A percentile compares a stretch with the other conserved stretches of the same genome.
Evolutionary conservation across 805 yeast species (phyloP).

Genomic region (Candida takata): DNA sequence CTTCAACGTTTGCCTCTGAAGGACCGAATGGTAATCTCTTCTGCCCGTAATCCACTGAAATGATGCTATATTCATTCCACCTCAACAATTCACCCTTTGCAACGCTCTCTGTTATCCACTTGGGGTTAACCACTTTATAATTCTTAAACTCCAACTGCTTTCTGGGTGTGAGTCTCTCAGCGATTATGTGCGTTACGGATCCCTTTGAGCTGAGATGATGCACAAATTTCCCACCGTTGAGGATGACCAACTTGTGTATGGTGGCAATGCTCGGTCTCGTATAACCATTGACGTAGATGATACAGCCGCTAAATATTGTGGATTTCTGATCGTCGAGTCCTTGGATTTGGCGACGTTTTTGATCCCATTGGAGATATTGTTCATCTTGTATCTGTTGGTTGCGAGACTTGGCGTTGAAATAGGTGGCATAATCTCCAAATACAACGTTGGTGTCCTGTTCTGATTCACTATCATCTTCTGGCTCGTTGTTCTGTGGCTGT

Average conservation of each 20-base stretch:
- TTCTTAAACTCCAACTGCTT: slow-evolving; percentile 59
- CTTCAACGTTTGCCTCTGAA: slow-evolving; percentile 7
- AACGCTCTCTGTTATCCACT: slow-evolving; percentile 72
- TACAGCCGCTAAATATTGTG: slow-evolving; percentile 52
- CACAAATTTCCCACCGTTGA: slow-evolving; percentile 74
- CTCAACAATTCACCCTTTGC: slow-evolving; percentile 39
- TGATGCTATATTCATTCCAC: slow-evolving; percentile 65
- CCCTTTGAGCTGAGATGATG: slow-evolving; percentile 66
- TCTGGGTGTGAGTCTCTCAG: slow-evolving; percentile 70
- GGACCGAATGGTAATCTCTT: slow-evolving; percentile 26
- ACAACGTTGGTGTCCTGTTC: slow-evolving; percentile 12
- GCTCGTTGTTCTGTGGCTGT: slow-evolving; percentile 4
- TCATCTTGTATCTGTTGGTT: slow-evolving; percentile 58
- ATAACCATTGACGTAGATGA: slow-evolving; percentile 80
- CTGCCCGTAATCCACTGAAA: slow-evolving; percentile 51
- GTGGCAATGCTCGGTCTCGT: slow-evolving; percentile 74
- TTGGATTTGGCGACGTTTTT: slow-evolving; percentile 25
- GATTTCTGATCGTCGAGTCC: slow-evolving; percentile 8
- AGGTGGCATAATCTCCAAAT: slow-evolving; percentile 64
- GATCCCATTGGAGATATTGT: slow-evolving; percentile 43
- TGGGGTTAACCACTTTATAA: slow-evolving; percentile 72
- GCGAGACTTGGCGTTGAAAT: slow-evolving; percentile 51
- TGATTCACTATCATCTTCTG: not conserved
- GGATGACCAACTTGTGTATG: slow-evolving; percentile 61
- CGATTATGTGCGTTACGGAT: slow-evolving; percentile 77